These are phyloP conservation scores for Astragalus membranaceus DNA, from an alignment of 306 rosid species.

Conservation along the genomic window DNA sequence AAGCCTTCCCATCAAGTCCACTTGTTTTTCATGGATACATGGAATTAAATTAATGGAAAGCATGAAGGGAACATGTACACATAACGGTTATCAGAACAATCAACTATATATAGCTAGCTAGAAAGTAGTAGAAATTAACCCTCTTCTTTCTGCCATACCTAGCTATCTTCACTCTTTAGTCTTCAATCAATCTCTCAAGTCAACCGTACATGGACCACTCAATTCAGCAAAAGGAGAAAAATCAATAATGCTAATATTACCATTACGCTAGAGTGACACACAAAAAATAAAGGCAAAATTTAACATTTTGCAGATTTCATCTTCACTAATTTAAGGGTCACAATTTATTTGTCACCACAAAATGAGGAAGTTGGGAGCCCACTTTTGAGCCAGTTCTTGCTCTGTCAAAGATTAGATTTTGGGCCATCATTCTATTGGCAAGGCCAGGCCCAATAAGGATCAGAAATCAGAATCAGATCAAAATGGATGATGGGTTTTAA, in stretches of 20 bases:
- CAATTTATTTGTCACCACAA: not conserved
- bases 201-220: not conserved
- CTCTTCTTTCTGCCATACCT: not conserved
- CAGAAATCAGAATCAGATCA: no score
- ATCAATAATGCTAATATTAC: not conserved
- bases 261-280: not conserved
- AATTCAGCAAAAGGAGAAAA: not conserved
- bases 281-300: not conserved
- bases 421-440: no score
- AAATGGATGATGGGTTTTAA: no score
- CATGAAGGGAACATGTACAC: conserved; percentile 26
- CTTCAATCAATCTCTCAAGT: not conserved
- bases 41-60: not conserved
- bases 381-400: no score
- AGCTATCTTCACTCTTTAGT: not conserved
- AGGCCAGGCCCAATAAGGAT: no score
- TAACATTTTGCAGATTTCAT: not conserved
- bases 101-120: not conserved
- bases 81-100: conserved; percentile 3
- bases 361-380: not conserved
- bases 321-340: not conserved
- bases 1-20: conserved; percentile 47
- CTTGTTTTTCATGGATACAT: conserved; percentile 19
- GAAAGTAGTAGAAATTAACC: not conserved
- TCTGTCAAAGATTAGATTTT: no score